Conservation (phyloP, 106 monocot genomes). For the Amphibolis antarctica region DNA sequence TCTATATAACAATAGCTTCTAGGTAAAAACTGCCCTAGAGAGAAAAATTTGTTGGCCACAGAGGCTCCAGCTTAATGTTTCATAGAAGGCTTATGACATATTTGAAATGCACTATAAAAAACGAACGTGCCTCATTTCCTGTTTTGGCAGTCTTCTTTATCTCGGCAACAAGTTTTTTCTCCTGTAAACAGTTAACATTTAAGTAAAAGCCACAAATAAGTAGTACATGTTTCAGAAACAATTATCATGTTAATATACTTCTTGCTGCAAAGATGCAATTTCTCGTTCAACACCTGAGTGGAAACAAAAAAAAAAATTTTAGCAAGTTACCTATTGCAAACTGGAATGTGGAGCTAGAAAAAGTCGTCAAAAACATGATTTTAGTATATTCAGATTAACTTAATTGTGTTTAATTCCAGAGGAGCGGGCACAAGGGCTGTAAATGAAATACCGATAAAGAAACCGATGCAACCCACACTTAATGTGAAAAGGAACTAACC, state of each 20-base stretch:
- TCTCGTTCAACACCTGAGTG: constrained; percentile 66
- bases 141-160: constrained; percentile 92
- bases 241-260: constrained; percentile 28
- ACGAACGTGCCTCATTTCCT: constrained; percentile 79
- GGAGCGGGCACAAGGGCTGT: neutral
- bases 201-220: constrained; percentile 1
- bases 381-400: no score
- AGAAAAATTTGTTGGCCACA: no score
- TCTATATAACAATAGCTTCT: no score
- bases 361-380: neutral
- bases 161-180: constrained; percentile 85
- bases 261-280: constrained; percentile 68
- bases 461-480: neutral
- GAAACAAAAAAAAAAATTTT: neutral
- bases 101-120: neutral
- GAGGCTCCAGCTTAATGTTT: no score
- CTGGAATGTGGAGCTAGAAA: neutral
- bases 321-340: neutral
- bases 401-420: neutral
- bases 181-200: constrained; percentile 33
- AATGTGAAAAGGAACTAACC: constrained; percentile 19
- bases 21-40: no score
- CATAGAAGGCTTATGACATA: no score
- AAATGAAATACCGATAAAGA: neutral
- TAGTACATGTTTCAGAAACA: neutral